These are phyloP conservation scores for Penicillium antarcticum DNA, from an alignment of 495 filamentous ascomycete species.

Conservation along the genomic window DNA sequence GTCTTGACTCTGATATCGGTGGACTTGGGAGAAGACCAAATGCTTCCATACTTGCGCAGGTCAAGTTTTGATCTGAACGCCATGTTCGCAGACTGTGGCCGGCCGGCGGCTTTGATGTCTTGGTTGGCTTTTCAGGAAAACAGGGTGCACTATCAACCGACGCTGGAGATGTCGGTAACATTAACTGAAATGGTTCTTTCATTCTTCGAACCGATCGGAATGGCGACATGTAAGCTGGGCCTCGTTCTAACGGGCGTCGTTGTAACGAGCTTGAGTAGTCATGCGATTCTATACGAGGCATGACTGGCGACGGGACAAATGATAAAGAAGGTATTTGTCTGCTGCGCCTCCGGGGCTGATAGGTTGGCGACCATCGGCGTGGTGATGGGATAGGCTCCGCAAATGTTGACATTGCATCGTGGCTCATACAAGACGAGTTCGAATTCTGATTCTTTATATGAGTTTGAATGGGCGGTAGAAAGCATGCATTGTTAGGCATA, in stretches of 20 bases:
- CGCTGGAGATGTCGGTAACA: slow-evolving; percentile 35
- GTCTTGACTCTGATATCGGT: slow-evolving; percentile 36
- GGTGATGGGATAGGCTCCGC: slow-evolving; percentile 23
- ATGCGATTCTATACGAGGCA: slow-evolving; percentile 14
- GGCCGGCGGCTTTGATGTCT: slow-evolving; percentile 13
- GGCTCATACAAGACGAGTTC: slow-evolving; percentile 20
- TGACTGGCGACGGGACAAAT: slow-evolving; percentile 19
- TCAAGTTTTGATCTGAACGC: slow-evolving; percentile 42
- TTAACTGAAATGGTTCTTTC: slow-evolving; percentile 45
- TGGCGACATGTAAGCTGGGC: slow-evolving; percentile 31
- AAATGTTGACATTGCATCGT: slow-evolving; percentile 12
- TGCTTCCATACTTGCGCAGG: slow-evolving; percentile 27
- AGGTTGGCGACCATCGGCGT: slow-evolving; percentile 30
- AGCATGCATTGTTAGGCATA: slow-evolving; percentile 18
- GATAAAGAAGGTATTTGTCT: slow-evolving; percentile 28
- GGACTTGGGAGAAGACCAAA: slow-evolving; percentile 44
- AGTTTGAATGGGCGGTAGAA: slow-evolving; percentile 21
- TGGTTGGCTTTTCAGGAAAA: slow-evolving; percentile 13
- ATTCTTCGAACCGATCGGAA: slow-evolving; percentile 47
- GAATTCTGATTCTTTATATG: slow-evolving; percentile 24
- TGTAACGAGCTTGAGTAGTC: slow-evolving; percentile 30
- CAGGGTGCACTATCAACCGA: slow-evolving; percentile 23
- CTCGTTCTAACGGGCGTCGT: slow-evolving; percentile 26
- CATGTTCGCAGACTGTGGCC: slow-evolving; percentile 37
- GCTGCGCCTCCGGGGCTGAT: slow-evolving; percentile 25